Evolutionary conservation across 2,329 filamentous ascomycete genomes (phyloP).

Genomic region (Chaetomium olivaceum): DNA sequence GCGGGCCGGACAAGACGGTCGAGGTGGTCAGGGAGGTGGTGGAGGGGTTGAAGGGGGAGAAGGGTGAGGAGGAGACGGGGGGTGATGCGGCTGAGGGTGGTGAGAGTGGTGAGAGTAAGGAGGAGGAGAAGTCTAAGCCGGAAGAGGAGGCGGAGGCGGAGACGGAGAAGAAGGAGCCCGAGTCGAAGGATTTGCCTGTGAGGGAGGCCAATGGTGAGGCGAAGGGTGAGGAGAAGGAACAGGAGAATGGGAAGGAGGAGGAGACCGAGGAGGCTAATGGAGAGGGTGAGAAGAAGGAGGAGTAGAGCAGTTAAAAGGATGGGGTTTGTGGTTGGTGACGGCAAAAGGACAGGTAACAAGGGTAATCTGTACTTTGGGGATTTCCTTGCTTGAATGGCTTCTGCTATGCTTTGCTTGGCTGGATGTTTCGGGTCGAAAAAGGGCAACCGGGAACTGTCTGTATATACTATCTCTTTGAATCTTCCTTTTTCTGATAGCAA

Average conservation of each 20-base stretch:
- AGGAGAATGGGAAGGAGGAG: constrained; percentile 30
- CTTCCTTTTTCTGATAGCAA: neutral
- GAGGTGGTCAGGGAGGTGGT: constrained; percentile 74
- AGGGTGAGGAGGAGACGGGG: constrained; percentile 22
- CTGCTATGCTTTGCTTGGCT: neutral
- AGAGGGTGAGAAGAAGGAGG: constrained; percentile 30
- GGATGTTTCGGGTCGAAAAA: neutral
- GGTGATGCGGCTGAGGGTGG: constrained; percentile 32
- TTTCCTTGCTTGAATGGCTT: neutral
- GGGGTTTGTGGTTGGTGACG: neutral
- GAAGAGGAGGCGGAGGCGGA: constrained; percentile 27
- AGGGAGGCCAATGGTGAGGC: constrained; percentile 33
- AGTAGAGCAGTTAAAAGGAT: neutral
- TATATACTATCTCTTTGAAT: neutral
- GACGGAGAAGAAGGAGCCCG: constrained; percentile 28
- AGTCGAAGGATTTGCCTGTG: constrained; percentile 20
- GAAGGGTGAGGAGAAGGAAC: constrained; percentile 36
- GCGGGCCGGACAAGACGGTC: constrained; percentile 75
- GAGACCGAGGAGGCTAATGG: constrained; percentile 32
- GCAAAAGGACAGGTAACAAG: neutral
- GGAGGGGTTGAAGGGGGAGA: constrained; percentile 42
- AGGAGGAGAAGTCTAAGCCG: neutral
- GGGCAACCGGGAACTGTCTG: neutral
- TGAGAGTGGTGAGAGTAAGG: constrained; percentile 2
- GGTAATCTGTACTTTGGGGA: neutral